Conservation (phyloP, 495 filamentous ascomycete genomes). For the Aspergillus incahuasiensis region DNA sequence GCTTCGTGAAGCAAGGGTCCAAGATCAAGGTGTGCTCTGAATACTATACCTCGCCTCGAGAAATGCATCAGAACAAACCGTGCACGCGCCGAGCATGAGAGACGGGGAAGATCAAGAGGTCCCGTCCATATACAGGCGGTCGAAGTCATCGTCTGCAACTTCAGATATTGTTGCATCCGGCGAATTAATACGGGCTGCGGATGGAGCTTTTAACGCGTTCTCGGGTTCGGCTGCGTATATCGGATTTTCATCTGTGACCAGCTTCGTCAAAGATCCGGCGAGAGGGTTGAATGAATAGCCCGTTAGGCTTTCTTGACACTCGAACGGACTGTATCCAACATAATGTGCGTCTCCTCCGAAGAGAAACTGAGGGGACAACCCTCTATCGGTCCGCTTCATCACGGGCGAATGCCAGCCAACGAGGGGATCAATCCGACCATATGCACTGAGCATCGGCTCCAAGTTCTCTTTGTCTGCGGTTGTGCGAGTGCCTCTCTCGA, state of each 20-base stretch:
- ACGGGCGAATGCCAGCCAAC: conserved; percentile 29
- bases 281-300: conserved; percentile 41
- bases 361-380: conserved; percentile 31
- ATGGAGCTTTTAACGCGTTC: conserved; percentile 33
- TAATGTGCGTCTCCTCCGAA: conserved; percentile 26
- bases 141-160: conserved; percentile 52
- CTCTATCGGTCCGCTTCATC: conserved; percentile 25
- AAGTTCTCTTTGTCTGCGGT: conserved; percentile 39
- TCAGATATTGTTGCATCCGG: conserved; percentile 69
- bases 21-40: neutral
- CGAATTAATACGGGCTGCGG: conserved; percentile 49
- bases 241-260: conserved; percentile 66
- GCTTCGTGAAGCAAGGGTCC: neutral
- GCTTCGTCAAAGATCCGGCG: conserved; percentile 38
- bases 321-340: conserved; percentile 28
- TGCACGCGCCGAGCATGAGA: neutral
- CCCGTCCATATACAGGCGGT: conserved; percentile 30
- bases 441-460: conserved; percentile 36
- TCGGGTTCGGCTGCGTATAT: conserved; percentile 56
- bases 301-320: conserved; percentile 19
- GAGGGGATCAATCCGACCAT: conserved; percentile 29
- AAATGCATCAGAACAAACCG: neutral
- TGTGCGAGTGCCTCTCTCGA: conserved; percentile 1
- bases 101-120: conserved; percentile 17
- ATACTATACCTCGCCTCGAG: neutral